phyloP scores from a whole-genome alignment of 2,329 filamentous ascomycete genomes.

The Teratosphaeria epicoccoides region DNA sequence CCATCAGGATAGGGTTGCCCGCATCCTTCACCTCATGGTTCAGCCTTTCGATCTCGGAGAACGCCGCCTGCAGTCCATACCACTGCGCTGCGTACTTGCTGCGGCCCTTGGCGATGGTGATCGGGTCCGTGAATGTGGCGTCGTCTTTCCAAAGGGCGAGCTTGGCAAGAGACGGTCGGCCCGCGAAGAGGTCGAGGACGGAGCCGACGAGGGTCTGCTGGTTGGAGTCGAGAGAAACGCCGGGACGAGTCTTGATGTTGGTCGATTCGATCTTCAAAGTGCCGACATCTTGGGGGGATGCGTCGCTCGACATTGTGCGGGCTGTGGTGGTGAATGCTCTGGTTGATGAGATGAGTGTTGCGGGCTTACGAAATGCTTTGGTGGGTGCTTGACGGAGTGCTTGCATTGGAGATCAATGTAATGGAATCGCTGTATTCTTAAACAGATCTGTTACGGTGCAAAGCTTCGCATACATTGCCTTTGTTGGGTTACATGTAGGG shows the following conservation, averaged over 20 bases:
- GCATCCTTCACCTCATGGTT: slow-evolving; percentile 42
- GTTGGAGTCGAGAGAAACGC: slow-evolving; percentile 39
- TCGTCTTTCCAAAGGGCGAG: slow-evolving; percentile 50
- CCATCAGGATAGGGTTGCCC: slow-evolving; percentile 51
- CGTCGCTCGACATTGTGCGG: slow-evolving; percentile 12
- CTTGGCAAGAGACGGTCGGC: slow-evolving; percentile 48
- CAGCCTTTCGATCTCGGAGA: slow-evolving; percentile 47
- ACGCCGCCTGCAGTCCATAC: slow-evolving; percentile 51
- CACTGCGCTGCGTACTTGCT: slow-evolving; percentile 44
- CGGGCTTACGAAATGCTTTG: not conserved
- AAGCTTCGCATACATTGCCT: not conserved
- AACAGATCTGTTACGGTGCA: not conserved
- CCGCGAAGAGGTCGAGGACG: slow-evolving; percentile 53
- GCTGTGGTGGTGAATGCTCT: not conserved
- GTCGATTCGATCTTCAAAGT: slow-evolving; percentile 43
- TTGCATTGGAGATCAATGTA: not conserved
- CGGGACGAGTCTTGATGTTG: slow-evolving; percentile 42
- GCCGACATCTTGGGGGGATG: slow-evolving; percentile 11
- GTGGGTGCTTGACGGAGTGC: not conserved
- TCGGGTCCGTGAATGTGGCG: slow-evolving; percentile 48
- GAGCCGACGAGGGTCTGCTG: slow-evolving; percentile 48
- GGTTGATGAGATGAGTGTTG: not conserved
- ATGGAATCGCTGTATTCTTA: not conserved
- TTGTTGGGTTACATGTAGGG: not conserved
- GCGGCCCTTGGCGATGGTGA: slow-evolving; percentile 48